Evolutionary conservation across 164 flowering plant species (phyloP).

Genomic region (Piper betle): DNA sequence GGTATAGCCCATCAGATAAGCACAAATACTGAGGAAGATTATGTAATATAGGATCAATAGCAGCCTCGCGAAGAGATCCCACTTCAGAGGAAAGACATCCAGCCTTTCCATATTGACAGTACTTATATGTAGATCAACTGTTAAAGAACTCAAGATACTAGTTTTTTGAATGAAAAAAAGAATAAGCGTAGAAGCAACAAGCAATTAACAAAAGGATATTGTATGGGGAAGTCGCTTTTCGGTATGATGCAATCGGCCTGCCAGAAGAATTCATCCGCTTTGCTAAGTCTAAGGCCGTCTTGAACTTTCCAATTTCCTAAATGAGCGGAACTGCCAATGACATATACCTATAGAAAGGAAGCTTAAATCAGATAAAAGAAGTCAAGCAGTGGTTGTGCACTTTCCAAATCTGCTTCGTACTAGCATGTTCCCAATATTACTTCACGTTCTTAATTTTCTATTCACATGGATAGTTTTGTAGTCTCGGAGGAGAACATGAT

Average conservation of each 20-base stretch:
- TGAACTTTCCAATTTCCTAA: conserved; percentile 77
- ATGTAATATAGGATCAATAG: conserved; percentile 29
- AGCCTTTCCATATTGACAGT: conserved; percentile 37
- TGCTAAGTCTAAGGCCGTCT: conserved; percentile 55
- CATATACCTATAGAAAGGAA: conserved; percentile 50
- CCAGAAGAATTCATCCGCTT: conserved; percentile 75
- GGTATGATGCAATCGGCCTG: conserved; percentile 47
- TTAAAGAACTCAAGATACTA: conserved; percentile 31
- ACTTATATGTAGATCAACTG: conserved; percentile 49
- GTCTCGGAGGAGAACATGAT: too few relatives aligned
- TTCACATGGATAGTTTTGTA: not conserved
- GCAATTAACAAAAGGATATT: conserved; percentile 57
- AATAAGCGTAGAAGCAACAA: not conserved
- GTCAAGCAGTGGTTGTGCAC: not conserved
- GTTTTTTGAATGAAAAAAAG: not conserved
- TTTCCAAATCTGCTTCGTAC: not conserved
- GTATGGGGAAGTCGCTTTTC: conserved; percentile 57
- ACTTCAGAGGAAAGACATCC: conserved; percentile 48
- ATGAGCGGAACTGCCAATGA: conserved; percentile 49
- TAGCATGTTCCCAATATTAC: not conserved
- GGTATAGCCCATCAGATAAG: conserved; percentile 75
- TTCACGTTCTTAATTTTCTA: too few relatives aligned
- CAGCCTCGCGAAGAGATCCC: conserved; percentile 52
- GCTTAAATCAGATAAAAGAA: not conserved
- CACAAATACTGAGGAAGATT: conserved; percentile 36